Evolutionary conservation across 2,329 filamentous ascomycete species (phyloP).

Genomic region (Apiospora saccharicola): DNA sequence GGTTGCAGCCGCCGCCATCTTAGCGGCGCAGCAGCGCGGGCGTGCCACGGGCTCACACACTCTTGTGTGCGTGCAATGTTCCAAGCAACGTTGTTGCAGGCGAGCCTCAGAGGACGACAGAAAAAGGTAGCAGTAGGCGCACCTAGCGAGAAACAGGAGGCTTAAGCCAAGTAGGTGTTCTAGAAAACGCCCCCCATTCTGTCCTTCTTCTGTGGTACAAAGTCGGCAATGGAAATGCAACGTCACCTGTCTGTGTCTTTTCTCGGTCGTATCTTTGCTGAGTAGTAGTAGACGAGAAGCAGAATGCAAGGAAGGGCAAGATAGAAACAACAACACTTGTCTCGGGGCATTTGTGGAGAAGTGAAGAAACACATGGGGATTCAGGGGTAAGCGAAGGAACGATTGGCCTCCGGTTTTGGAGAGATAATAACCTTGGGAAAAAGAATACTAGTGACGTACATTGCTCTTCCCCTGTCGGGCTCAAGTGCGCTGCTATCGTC

Average conservation of each 20-base stretch:
- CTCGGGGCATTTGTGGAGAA: not conserved
- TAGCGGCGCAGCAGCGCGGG: not conserved
- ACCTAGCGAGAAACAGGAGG: not conserved
- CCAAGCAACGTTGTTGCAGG: not conserved
- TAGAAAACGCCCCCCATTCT: not conserved
- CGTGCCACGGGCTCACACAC: slow-evolving; percentile 7
- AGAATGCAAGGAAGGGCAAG: not conserved
- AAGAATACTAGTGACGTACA: not conserved
- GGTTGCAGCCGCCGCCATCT: slow-evolving; percentile 10
- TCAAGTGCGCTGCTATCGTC: slow-evolving; percentile 33
- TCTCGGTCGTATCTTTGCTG: not conserved
- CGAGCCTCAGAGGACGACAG: not conserved
- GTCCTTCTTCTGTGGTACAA: slow-evolving; percentile 2
- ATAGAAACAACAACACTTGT: not conserved
- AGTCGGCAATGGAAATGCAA: not conserved
- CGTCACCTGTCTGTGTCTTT: not conserved
- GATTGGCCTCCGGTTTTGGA: not conserved
- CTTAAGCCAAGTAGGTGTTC: not conserved
- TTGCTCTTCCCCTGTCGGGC: slow-evolving; percentile 22
- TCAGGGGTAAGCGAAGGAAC: not conserved
- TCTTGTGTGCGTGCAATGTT: not conserved
- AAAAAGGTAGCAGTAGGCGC: not conserved
- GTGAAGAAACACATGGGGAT: not conserved
- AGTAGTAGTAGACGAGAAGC: not conserved
- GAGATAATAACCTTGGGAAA: not conserved